Percentiles rank a stretch among this genome's conserved stretches.
Conservation (phyloP, 306 rosid species). For the Luffa aegyptiaca region DNA sequence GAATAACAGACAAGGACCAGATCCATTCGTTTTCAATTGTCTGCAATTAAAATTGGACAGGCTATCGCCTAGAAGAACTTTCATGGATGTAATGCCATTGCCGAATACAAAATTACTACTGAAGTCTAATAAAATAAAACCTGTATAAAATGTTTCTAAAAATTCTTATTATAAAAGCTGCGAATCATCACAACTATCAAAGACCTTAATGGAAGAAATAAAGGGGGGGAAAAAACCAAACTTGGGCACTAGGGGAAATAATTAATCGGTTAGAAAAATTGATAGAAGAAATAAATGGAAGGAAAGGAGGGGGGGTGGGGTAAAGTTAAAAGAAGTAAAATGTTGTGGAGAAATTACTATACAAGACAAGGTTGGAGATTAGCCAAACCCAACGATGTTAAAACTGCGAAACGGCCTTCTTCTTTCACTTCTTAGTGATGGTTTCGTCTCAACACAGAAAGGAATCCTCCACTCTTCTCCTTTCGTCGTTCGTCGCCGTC, state of each 20-base stretch:
- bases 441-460: constrained; percentile 11
- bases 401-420: background rate
- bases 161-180: background rate
- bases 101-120: background rate
- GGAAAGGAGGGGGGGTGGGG: background rate
- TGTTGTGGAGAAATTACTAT: constrained; percentile 5
- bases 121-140: background rate
- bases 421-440: background rate
- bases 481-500: constrained; percentile 4
- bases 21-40: no score
- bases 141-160: background rate
- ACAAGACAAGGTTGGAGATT: constrained; percentile 3
- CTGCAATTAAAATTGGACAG: no score
- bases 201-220: background rate
- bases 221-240: background rate
- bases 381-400: background rate
- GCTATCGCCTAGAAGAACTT: background rate
- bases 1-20: no score
- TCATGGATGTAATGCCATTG: background rate
- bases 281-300: background rate
- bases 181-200: constrained; percentile 1
- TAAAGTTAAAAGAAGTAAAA: background rate
- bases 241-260: background rate
- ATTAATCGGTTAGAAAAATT: constrained; percentile 12
- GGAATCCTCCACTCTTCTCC: constrained; percentile 5